A percentile compares a stretch with the other conserved stretches of the same genome.
Evolutionary conservation across 805 yeast species (phyloP).

Genomic region (Sungouiozyma ichnusensis): DNA sequence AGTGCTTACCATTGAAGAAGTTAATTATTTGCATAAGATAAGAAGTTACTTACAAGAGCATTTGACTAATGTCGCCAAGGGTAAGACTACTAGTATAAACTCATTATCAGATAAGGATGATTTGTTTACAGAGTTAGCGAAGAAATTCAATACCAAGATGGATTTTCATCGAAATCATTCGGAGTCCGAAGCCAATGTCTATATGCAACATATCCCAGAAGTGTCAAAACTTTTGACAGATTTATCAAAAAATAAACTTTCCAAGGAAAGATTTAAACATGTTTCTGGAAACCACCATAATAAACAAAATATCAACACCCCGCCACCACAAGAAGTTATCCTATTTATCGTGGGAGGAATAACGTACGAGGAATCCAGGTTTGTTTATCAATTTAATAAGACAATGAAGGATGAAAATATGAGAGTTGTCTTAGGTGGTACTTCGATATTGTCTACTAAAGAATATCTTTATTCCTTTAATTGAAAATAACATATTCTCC

Average conservation of each 20-base stretch:
- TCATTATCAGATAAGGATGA: slow-evolving; percentile 11
- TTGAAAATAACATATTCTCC: too few species aligned
- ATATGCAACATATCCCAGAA: slow-evolving; percentile 85
- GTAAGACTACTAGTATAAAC: background rate
- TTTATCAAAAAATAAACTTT: slow-evolving; percentile 28
- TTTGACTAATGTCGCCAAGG: background rate
- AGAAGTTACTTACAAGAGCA: slow-evolving; percentile 24
- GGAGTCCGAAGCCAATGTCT: slow-evolving; percentile 51
- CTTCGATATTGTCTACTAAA: slow-evolving; percentile 42
- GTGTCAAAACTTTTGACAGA: slow-evolving; percentile 32
- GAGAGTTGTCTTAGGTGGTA: slow-evolving; percentile 74
- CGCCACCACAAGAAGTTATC: slow-evolving; percentile 50
- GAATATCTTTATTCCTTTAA: slow-evolving; percentile 27
- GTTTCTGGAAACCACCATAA: slow-evolving; percentile 1
- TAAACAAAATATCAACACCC: background rate
- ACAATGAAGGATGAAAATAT: slow-evolving; percentile 37
- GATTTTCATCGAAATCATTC: slow-evolving; percentile 25
- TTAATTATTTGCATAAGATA: slow-evolving; percentile 37
- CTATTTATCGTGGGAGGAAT: slow-evolving; percentile 77
- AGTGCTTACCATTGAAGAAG: slow-evolving; percentile 30
- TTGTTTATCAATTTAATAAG: slow-evolving; percentile 60
- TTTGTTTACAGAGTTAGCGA: slow-evolving; percentile 26
- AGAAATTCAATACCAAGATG: slow-evolving; percentile 27
- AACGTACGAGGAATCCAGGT: slow-evolving; percentile 84
- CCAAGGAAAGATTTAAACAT: slow-evolving; percentile 32